These are phyloP conservation scores for Irpex rosettiformis DNA, from an alignment of 1,284 basidiomycete genomes.

Conservation along the genomic window DNA sequence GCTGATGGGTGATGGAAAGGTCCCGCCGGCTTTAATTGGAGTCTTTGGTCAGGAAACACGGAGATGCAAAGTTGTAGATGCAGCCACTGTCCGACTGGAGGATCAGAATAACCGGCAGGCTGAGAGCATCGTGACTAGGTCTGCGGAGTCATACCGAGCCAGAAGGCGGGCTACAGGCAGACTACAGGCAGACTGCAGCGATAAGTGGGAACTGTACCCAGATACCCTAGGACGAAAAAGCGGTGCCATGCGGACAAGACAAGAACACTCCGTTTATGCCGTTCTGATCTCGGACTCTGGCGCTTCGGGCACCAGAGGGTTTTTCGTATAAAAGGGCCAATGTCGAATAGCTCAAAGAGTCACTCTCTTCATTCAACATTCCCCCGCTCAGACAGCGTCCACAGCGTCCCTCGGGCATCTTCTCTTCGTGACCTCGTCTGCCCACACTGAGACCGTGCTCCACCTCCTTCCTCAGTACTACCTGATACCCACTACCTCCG, in stretches of 20 bases:
- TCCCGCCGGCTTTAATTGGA: neutral
- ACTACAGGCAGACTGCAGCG: constrained; percentile 16
- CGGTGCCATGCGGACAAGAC: constrained; percentile 17
- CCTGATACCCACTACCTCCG: neutral
- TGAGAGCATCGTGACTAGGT: constrained; percentile 15
- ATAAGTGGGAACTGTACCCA: constrained; percentile 6
- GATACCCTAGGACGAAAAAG: constrained; percentile 20
- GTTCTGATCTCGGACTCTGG: constrained; percentile 22
- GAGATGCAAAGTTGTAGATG: neutral
- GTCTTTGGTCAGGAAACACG: neutral
- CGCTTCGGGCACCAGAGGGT: constrained; percentile 17
- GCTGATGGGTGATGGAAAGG: neutral
- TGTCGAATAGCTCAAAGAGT: constrained; percentile 5
- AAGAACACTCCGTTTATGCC: constrained; percentile 19
- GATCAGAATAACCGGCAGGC: constrained; percentile 11
- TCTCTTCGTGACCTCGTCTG: too few species aligned
- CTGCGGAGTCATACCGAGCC: constrained; percentile 16
- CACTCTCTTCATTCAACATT: constrained; percentile 12
- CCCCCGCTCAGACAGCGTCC: constrained; percentile 11
- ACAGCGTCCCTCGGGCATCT: neutral
- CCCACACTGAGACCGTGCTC: too few species aligned
- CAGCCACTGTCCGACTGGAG: constrained; percentile 16
- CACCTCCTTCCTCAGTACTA: too few species aligned
- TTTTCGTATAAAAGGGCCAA: constrained; percentile 23
- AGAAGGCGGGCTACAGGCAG: constrained; percentile 5